Evolutionary conservation across 495 filamentous ascomycete genomes (phyloP).

Genomic region (Trichoderma parareesei): DNA sequence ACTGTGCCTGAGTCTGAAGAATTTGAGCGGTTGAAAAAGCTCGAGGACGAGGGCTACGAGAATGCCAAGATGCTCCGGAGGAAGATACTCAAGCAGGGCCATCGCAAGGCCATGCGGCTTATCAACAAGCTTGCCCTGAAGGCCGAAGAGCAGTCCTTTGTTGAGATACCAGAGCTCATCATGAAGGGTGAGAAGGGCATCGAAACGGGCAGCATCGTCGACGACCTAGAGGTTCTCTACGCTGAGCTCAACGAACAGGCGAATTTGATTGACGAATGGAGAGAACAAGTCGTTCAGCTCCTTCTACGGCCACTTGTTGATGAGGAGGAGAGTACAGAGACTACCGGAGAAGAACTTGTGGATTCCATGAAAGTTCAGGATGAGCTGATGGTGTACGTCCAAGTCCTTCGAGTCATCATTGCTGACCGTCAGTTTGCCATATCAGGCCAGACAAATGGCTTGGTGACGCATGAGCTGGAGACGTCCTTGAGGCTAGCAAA

Average conservation of each 20-base stretch:
- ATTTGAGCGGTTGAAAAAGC: slow-evolving; percentile 54
- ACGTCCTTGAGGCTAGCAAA: slow-evolving; percentile 48
- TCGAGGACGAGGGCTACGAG: slow-evolving; percentile 67
- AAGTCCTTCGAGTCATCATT: slow-evolving; percentile 63
- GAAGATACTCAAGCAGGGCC: slow-evolving; percentile 54
- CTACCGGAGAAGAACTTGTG: slow-evolving; percentile 83
- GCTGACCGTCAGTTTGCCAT: slow-evolving; percentile 71
- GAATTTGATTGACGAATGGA: slow-evolving; percentile 60
- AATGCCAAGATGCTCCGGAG: slow-evolving; percentile 65
- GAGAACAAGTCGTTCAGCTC: slow-evolving; percentile 58
- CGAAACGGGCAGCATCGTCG: slow-evolving; percentile 26
- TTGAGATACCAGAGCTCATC: slow-evolving; percentile 50
- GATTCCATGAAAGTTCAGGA: slow-evolving; percentile 81
- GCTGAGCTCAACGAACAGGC: slow-evolving; percentile 61
- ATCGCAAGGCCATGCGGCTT: slow-evolving; percentile 25
- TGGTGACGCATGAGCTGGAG: slow-evolving; percentile 70
- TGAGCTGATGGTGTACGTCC: slow-evolving; percentile 71
- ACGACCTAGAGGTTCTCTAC: slow-evolving; percentile 31
- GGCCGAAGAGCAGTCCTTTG: slow-evolving; percentile 44
- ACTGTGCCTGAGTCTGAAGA: slow-evolving; percentile 56
- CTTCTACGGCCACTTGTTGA: slow-evolving; percentile 72
- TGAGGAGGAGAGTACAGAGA: slow-evolving; percentile 61
- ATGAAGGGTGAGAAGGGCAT: slow-evolving; percentile 21
- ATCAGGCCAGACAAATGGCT: slow-evolving; percentile 64
- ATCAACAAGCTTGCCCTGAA: slow-evolving; percentile 43